Conservation (phyloP, 2,329 filamentous ascomycete genomes). For the Ascochyta viciae-villosae region DNA sequence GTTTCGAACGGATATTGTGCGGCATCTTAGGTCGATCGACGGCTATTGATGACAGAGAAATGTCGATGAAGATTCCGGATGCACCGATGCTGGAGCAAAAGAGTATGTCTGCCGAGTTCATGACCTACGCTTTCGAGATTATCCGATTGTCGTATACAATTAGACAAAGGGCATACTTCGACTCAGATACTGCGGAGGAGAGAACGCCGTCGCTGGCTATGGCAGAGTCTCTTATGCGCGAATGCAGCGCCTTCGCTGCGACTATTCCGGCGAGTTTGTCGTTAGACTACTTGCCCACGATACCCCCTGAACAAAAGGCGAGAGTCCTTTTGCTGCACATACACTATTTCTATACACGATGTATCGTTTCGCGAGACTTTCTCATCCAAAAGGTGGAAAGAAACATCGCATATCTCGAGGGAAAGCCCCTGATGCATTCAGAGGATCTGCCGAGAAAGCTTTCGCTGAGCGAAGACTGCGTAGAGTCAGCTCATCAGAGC, state of each 20-base stretch:
- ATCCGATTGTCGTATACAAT: conserved; percentile 29
- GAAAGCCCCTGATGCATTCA: conserved; percentile 8
- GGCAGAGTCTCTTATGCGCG: conserved; percentile 27
- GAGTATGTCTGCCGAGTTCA: conserved; percentile 24
- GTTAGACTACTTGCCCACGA: conserved; percentile 16
- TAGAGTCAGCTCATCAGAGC: conserved; percentile 33
- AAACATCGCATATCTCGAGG: conserved; percentile 25
- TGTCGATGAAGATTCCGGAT: conserved; percentile 31
- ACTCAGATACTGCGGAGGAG: conserved; percentile 27
- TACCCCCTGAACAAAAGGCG: conserved; percentile 20
- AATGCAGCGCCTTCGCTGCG: conserved; percentile 29
- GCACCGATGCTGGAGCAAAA: conserved; percentile 26
- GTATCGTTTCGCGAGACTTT: conserved; percentile 34
- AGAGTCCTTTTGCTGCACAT: conserved; percentile 29
- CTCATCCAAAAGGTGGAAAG: conserved; percentile 34
- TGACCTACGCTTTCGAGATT: conserved; percentile 20
- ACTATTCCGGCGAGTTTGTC: conserved; percentile 21
- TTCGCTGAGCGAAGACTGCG: conserved; percentile 34
- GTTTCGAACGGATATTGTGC: conserved; percentile 35
- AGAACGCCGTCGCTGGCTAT: conserved; percentile 26
- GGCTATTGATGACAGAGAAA: conserved; percentile 35
- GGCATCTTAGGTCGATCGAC: conserved; percentile 36
- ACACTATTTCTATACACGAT: conserved; percentile 35
- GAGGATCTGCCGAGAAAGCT: conserved; percentile 25
- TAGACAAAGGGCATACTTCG: conserved; percentile 34